These are phyloP conservation scores for Beauveria caledonica DNA, from an alignment of 2,329 filamentous ascomycete species.

Conservation along the genomic window DNA sequence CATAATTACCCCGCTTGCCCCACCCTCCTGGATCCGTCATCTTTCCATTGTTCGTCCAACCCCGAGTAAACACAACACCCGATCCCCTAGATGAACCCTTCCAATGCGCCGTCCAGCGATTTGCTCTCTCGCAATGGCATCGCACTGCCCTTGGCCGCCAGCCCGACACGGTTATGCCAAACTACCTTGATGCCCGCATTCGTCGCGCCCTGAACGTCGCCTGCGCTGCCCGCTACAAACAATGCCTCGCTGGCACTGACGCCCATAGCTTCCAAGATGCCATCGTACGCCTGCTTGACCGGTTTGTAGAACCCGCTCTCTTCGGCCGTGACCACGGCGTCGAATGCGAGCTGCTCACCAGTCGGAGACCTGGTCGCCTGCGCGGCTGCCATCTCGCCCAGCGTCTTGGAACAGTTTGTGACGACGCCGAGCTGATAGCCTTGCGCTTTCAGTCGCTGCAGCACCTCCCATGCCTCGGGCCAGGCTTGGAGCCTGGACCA, in stretches of 20 bases:
- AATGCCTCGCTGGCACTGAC: slow-evolving; percentile 21
- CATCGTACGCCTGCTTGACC: slow-evolving; percentile 23
- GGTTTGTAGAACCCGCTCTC: slow-evolving; percentile 34
- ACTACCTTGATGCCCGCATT: slow-evolving; percentile 30
- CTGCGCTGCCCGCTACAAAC: slow-evolving; percentile 32
- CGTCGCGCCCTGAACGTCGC: slow-evolving; percentile 30
- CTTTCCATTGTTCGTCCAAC: too few species aligned
- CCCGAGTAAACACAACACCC: not conserved
- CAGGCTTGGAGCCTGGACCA: slow-evolving; percentile 22
- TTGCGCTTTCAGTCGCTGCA: slow-evolving; percentile 16
- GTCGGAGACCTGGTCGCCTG: not conserved
- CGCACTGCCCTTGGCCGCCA: slow-evolving; percentile 20
- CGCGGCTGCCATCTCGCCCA: slow-evolving; percentile 20
- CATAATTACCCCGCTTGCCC: too few species aligned
- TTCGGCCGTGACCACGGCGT: slow-evolving; percentile 29
- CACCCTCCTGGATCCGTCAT: too few species aligned
- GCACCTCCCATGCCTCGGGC: slow-evolving; percentile 17
- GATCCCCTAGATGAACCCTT: slow-evolving; percentile 6
- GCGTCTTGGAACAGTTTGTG: slow-evolving; percentile 29
- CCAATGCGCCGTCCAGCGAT: slow-evolving; percentile 17
- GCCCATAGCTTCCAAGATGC: slow-evolving; percentile 21
- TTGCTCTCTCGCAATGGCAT: slow-evolving; percentile 17
- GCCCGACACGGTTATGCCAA: slow-evolving; percentile 28
- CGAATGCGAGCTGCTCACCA: slow-evolving; percentile 18
- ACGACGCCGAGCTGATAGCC: slow-evolving; percentile 28